A percentile compares a stretch with the other conserved stretches of the same genome.
Evolutionary conservation across 306 rosid genomes (phyloP).

Genomic region (Cicer arietinum): DNA sequence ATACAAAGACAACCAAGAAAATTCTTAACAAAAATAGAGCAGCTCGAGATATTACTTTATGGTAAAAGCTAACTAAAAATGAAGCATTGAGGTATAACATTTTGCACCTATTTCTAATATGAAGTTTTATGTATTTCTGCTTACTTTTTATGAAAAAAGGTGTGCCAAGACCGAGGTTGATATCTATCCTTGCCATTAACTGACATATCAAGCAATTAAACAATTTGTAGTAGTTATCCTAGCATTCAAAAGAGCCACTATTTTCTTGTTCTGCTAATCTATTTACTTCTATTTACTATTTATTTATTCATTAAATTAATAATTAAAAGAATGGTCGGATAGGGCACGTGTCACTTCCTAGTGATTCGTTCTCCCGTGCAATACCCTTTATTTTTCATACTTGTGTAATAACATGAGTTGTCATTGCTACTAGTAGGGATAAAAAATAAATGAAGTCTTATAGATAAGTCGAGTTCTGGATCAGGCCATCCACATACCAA

Average conservation of each 20-base stretch:
- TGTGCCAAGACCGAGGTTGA: constrained; percentile 12
- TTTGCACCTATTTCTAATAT: constrained; percentile 13
- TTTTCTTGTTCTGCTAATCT: constrained; percentile 21
- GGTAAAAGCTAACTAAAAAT: constrained; percentile 37
- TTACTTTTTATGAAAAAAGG: constrained; percentile 4
- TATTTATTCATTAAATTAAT: background rate
- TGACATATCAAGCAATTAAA: constrained; percentile 15
- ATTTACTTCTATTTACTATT: background rate
- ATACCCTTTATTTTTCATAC: background rate
- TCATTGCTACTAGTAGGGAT: constrained; percentile 1
- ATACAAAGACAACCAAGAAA: constrained; percentile 19
- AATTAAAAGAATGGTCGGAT: background rate
- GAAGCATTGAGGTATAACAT: constrained; percentile 4
- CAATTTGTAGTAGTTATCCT: background rate
- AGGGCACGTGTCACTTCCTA: background rate
- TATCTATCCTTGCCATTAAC: constrained; percentile 17
- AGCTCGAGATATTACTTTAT: constrained; percentile 9
- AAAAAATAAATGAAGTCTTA: constrained; percentile 34
- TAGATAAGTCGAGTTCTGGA: constrained; percentile 2
- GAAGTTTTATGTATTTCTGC: background rate
- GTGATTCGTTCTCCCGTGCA: background rate
- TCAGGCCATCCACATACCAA: constrained; percentile 9
- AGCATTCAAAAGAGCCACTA: constrained; percentile 13
- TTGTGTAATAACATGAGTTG: background rate
- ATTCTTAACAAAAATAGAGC: constrained; percentile 23